A percentile compares a stretch with the other conserved stretches of the same genome.
phyloP scores from a whole-genome alignment of 129 eudicot species.

The Chrysanthemum makinoi region DNA sequence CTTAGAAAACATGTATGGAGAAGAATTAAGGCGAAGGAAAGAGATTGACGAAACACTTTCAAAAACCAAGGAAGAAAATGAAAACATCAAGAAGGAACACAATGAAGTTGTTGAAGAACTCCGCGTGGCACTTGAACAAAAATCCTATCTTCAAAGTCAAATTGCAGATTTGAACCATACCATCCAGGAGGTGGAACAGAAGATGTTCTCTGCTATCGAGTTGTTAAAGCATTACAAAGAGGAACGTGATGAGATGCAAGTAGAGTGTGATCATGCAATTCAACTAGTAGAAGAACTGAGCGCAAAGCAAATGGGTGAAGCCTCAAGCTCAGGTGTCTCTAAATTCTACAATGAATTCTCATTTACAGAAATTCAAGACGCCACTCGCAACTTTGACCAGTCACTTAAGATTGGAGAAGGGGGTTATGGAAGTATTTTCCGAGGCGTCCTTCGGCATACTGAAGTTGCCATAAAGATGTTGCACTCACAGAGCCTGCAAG shows the following conservation, averaged over 20 bases:
- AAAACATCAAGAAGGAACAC: conserved; percentile 38
- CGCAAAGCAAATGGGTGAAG: conserved; percentile 22
- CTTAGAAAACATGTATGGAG: conserved; percentile 42
- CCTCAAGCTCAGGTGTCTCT: conserved; percentile 42
- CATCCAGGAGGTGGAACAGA: conserved; percentile 62
- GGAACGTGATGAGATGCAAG: conserved; percentile 74
- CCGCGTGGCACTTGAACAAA: conserved; percentile 46
- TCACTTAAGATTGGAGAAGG: conserved; percentile 87
- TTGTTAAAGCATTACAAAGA: conserved; percentile 61
- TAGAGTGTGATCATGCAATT: conserved; percentile 60
- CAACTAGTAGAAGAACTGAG: conserved; percentile 49
- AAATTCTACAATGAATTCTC: conserved; percentile 54
- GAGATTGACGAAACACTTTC: conserved; percentile 56
- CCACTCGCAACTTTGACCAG: conserved; percentile 56
- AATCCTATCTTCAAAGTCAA: conserved; percentile 51
- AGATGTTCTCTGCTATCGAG: conserved; percentile 64
- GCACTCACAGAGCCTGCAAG: conserved; percentile 62
- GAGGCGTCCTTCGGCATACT: conserved; percentile 64
- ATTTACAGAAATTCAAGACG: conserved; percentile 63
- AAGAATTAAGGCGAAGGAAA: conserved; percentile 47
- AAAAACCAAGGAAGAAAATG: conserved; percentile 48
- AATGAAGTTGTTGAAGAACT: conserved; percentile 44
- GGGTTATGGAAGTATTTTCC: conserved; percentile 72
- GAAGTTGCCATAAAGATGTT: conserved; percentile 79
- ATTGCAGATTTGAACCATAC: conserved; percentile 43